Percentiles rank a stretch among this genome's conserved stretches.
Conservation (phyloP, 2,329 filamentous ascomycete species). For the Anthostomella pinea region DNA sequence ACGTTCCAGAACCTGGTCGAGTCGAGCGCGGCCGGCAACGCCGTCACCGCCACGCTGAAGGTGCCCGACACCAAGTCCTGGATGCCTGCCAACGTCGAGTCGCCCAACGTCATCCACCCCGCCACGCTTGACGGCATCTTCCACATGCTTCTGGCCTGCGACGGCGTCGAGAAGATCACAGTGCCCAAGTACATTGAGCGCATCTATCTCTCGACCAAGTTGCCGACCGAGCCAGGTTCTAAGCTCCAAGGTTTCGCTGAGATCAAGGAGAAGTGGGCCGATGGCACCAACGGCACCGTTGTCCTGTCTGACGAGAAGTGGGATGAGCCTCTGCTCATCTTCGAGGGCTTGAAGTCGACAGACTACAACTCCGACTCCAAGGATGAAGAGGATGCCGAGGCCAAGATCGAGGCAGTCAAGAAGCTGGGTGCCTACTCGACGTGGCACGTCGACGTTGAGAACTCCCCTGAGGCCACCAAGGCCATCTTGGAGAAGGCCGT, state of each 20-base stretch:
- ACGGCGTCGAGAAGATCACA: constrained; percentile 24
- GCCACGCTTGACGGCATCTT: constrained; percentile 27
- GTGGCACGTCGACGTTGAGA: constrained; percentile 29
- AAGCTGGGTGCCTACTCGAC: constrained; percentile 26
- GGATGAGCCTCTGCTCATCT: constrained; percentile 27
- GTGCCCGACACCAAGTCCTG: constrained; percentile 25
- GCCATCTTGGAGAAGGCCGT: constrained; percentile 20
- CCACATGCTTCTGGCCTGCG: constrained; percentile 26
- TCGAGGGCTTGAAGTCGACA: constrained; percentile 28
- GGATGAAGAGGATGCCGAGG: constrained; percentile 20
- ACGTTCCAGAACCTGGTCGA: constrained; percentile 23
- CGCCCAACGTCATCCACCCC: constrained; percentile 24
- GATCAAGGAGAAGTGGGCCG: constrained; percentile 28
- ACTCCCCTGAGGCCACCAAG: constrained; percentile 20
- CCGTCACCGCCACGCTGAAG: constrained; percentile 22
- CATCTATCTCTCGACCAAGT: constrained; percentile 26
- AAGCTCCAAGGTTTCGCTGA: constrained; percentile 25
- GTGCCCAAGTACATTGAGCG: constrained; percentile 28
- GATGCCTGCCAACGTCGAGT: constrained; percentile 26
- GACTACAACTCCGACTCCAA: constrained; percentile 22
- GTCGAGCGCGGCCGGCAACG: constrained; percentile 17
- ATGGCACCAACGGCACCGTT: constrained; percentile 28
- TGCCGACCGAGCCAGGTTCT: constrained; percentile 21
- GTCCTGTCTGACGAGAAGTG: constrained; percentile 28
- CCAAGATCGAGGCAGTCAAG: constrained; percentile 21